phyloP scores from a whole-genome alignment of 495 filamentous ascomycete species.

The Massariosphaeria phaeospora region DNA sequence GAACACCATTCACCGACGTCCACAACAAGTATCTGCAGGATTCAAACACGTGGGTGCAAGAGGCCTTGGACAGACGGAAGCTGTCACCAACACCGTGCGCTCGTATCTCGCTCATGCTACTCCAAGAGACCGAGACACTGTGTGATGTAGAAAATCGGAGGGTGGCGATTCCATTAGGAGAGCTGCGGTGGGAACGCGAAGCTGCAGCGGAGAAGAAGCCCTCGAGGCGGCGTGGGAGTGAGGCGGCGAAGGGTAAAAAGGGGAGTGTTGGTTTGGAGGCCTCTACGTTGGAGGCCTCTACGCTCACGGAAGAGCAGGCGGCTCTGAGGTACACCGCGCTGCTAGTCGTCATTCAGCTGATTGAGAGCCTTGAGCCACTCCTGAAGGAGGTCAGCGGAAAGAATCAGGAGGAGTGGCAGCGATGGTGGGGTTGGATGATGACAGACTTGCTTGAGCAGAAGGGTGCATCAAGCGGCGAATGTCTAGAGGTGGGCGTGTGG shows the following conservation, averaged over 20 bases:
- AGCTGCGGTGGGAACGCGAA: constrained; percentile 84
- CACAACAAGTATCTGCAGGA: constrained; percentile 79
- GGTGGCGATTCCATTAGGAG: constrained; percentile 78
- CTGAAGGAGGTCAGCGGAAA: constrained; percentile 78
- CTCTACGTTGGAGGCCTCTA: constrained; percentile 23
- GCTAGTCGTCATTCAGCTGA: constrained; percentile 76
- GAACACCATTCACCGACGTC: constrained; percentile 69
- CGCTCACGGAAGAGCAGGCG: constrained; percentile 64
- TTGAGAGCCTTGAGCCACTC: constrained; percentile 79
- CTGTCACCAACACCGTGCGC: constrained; percentile 76
- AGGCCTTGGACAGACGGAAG: constrained; percentile 66
- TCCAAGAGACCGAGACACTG: constrained; percentile 74
- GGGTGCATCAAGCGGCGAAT: constrained; percentile 78
- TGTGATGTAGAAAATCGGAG: constrained; percentile 65
- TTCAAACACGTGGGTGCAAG: constrained; percentile 77
- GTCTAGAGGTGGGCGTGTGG: constrained; percentile 91
- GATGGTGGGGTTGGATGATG: constrained; percentile 84
- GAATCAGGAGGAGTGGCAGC: constrained; percentile 86
- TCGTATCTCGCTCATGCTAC: constrained; percentile 65
- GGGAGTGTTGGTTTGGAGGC: constrained; percentile 2
- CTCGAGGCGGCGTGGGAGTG: constrained; percentile 25
- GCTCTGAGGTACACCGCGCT: constrained; percentile 74
- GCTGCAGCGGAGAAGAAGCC: constrained; percentile 45
- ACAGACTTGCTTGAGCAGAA: constrained; percentile 72
- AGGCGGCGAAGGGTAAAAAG: constrained; percentile 39